Conservation (phyloP, 306 rosid species). For the Glycine latifolia region DNA sequence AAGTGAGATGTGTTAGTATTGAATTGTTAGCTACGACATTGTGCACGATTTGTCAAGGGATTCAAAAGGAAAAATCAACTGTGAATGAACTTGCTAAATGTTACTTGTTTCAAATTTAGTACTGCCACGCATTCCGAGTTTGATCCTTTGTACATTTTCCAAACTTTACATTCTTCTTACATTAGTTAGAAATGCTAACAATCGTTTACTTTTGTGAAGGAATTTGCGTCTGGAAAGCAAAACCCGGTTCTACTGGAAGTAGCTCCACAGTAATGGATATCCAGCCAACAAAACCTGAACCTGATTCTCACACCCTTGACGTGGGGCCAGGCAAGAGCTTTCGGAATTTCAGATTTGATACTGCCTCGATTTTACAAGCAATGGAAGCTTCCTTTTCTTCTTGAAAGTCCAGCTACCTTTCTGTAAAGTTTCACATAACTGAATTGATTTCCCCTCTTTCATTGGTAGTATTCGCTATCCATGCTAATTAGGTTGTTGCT, state of each 20-base stretch:
- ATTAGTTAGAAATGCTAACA: slow-evolving; percentile 32
- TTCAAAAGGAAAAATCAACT: not conserved
- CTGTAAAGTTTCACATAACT: slow-evolving; percentile 54
- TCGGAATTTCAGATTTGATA: slow-evolving; percentile 78
- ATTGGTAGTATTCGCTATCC: not conserved
- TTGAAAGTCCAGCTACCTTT: slow-evolving; percentile 45
- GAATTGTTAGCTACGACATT: too few species aligned
- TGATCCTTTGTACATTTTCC: slow-evolving; percentile 15
- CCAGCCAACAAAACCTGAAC: slow-evolving; percentile 67
- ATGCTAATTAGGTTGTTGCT: slow-evolving; percentile 49
- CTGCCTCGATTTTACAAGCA: slow-evolving; percentile 68
- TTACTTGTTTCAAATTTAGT: slow-evolving; percentile 26
- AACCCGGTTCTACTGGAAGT: slow-evolving; percentile 69
- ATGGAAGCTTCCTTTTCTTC: slow-evolving; percentile 75
- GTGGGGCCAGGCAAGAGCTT: slow-evolving; percentile 73
- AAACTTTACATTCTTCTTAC: not conserved
- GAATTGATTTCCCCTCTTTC: slow-evolving; percentile 43
- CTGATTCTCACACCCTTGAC: slow-evolving; percentile 54
- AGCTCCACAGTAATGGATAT: slow-evolving; percentile 56
- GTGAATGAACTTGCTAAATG: not conserved
- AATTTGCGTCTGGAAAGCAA: slow-evolving; percentile 82
- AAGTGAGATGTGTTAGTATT: too few species aligned
- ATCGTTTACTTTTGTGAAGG: slow-evolving; percentile 57
- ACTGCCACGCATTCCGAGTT: slow-evolving; percentile 11
- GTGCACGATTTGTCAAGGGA: too few species aligned